These are phyloP conservation scores for Dactylellina sp. DNA, from an alignment of 2,329 filamentous ascomycete genomes.

Conservation along the genomic window DNA sequence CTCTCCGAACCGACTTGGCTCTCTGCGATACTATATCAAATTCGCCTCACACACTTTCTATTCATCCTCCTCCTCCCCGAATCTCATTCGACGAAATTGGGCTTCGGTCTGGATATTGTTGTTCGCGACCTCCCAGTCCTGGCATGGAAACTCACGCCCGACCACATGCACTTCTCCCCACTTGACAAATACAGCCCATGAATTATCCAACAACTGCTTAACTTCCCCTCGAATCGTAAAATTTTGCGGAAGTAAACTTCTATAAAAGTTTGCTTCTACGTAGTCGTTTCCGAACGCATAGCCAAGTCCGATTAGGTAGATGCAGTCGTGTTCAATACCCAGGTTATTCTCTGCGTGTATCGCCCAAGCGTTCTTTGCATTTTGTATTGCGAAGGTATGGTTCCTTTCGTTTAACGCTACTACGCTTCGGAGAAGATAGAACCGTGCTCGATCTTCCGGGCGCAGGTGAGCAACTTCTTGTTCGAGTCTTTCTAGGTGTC, in stretches of 20 bases:
- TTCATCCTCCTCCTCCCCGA: no score
- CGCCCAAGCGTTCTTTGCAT: constrained; percentile 3
- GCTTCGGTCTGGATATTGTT: no score
- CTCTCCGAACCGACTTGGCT: no score
- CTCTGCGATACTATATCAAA: no score
- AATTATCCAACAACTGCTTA: not conserved
- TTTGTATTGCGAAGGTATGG: not conserved
- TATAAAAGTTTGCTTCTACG: constrained; percentile 16
- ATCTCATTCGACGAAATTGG: no score
- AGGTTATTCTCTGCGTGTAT: not conserved
- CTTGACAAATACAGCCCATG: not conserved
- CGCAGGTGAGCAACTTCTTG: not conserved
- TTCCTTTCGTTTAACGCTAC: not conserved
- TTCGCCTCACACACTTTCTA: no score
- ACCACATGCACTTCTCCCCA: no score
- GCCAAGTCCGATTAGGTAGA: constrained; percentile 5
- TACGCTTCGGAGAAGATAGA: not conserved
- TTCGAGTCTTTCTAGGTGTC: not conserved
- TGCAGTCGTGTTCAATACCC: constrained; percentile 11
- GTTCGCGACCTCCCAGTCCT: no score
- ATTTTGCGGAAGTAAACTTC: not conserved
- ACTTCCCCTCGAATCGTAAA: not conserved
- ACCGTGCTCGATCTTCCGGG: not conserved
- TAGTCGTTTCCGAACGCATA: not conserved
- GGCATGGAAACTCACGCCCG: no score